These are phyloP conservation scores for Colletotrichum tropicale DNA, from an alignment of 2,329 filamentous ascomycete genomes.

Conservation along the genomic window DNA sequence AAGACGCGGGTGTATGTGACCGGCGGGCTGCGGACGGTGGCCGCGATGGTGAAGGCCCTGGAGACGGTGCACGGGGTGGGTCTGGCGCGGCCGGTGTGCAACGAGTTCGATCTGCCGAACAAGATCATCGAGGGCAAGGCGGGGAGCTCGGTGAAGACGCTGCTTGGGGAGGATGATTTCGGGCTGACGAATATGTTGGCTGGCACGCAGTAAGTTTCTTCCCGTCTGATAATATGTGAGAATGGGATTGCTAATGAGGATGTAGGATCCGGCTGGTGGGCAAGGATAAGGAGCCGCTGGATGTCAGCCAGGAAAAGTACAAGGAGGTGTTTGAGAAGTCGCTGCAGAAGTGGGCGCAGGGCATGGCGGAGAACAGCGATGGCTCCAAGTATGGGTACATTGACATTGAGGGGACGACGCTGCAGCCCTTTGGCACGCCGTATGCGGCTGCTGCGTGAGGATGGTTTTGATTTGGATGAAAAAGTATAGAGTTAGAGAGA, in stretches of 20 bases:
- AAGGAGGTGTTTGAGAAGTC: slow-evolving; percentile 30
- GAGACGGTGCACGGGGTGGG: slow-evolving; percentile 64
- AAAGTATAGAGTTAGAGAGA: neutral
- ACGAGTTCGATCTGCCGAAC: slow-evolving; percentile 33
- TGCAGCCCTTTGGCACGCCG: slow-evolving; percentile 33
- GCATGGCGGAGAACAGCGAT: slow-evolving; percentile 34
- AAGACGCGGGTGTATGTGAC: slow-evolving; percentile 64
- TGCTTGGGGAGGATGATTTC: slow-evolving; percentile 57
- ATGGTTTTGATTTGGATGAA: neutral
- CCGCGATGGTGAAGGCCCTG: slow-evolving; percentile 63
- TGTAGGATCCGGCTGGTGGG: slow-evolving; percentile 33
- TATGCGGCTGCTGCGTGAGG: neutral
- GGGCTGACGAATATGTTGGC: slow-evolving; percentile 32
- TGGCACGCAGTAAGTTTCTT: slow-evolving; percentile 32
- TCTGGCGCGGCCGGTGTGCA: slow-evolving; percentile 44
- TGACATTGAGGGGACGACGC: slow-evolving; percentile 32
- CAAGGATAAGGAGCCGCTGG: slow-evolving; percentile 32
- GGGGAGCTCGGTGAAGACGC: slow-evolving; percentile 50
- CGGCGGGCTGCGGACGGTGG: slow-evolving; percentile 59
- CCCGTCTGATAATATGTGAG: too few species aligned
- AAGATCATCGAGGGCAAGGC: slow-evolving; percentile 40
- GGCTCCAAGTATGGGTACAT: slow-evolving; percentile 33
- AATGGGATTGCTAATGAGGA: neutral
- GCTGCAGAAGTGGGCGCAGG: slow-evolving; percentile 31
- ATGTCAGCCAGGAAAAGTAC: slow-evolving; percentile 34